Evolutionary conservation across 2,329 filamentous ascomycete genomes (phyloP), one percentile per base, ranked within the genome.

Genomic region (Phaeoacremonium minimum): DNA sequence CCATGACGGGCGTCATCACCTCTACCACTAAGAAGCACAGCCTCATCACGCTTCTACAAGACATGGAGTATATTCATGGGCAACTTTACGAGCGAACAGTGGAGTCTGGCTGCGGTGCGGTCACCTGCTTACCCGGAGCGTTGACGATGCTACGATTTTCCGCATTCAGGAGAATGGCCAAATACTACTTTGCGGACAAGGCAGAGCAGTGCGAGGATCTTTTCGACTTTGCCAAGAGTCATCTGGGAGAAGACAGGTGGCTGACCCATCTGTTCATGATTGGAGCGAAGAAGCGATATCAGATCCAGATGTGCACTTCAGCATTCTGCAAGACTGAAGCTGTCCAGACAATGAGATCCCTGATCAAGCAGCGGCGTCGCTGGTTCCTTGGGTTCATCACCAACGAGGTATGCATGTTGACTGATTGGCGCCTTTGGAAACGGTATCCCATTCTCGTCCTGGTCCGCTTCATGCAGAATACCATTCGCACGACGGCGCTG

Each of bases 251-350:
- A 61, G 93, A 98, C 62, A 77, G 91, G 45, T 97, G 91, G 90
- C 75, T 97, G 38, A 98, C 91, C 2, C 93, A 98, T 67, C 74
- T 98, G 40, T 96, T 98, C 71, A 98, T 98, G 93, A 93, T 97
- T 53, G 90, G 89, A 16, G 90, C 91, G 30, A 87, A 89, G 66
- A 81, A 94, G 58, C 77, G 87, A 28, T 94, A 95, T 60, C 93
- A 97, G 62, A 96, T 97, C 44, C 88, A 95, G 63, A 91, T 97
- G 83, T 96, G 93, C 61, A 95, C 90, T 1, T 91, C 88, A 37
- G 93, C 91, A 7, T 97, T 97, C 59, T 97, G 93, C 76, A 97
- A 97, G 65, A 97, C 93, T 0, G 91, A 97, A 61, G 91, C 93
- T 16, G 91, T 96, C 14, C 89, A 95, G 63, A 89, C 85, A 3